Evolutionary conservation across 2,329 filamentous ascomycete species (phyloP), one percentile per base, ranked within the genome.

Genomic region (Harringtonia lauricola): DNA sequence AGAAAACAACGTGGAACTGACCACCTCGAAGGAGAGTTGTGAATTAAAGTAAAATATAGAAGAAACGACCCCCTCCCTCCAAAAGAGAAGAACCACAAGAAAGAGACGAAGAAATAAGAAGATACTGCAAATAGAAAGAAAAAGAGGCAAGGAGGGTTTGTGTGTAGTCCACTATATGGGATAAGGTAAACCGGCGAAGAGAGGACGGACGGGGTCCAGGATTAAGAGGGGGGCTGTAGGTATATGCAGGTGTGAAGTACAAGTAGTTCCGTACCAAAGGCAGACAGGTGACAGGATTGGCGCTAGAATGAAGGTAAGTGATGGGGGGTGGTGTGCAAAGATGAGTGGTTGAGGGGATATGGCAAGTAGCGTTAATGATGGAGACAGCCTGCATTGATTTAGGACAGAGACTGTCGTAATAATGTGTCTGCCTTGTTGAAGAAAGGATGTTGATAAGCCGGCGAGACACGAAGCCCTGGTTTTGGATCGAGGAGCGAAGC

Each of bases 341-440:
- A 14, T 41, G 33, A 36, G 33, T 42, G 40, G 40, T 21, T 12
- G 40, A 29, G 21, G 40, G 40, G 13, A 28, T 39, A 28, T 39
- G 38, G 17, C 15, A 5, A 29, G 33, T 28, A 22, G 31, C 24
- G 22, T 17, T 24, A 31, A 15, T n/a, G 29, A 39, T 30, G n/a
- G 24, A 17, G 22, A 14, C 14, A 13, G 17, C 24, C 5, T 35
- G 7, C 12, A 8, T 19, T 6, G 8, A 18, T 15, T 18, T 35
- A 6, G 4, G 8, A 8, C 10, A n/a, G 6, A 19, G 17, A 35
- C 4, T 6, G 5, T 15, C 13, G 10, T 15, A 6, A 6, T 12
- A 17, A 13, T 31, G 30, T 13, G 30, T 31, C 12, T 31, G 30
- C 15, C 28, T 29, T 29, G 30, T 31, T 31, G 30, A 31, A n/a